These are phyloP conservation scores for Ceratobasidium sp. DNA, from an alignment of 1,284 basidiomycete genomes.

Conservation along the genomic window DNA sequence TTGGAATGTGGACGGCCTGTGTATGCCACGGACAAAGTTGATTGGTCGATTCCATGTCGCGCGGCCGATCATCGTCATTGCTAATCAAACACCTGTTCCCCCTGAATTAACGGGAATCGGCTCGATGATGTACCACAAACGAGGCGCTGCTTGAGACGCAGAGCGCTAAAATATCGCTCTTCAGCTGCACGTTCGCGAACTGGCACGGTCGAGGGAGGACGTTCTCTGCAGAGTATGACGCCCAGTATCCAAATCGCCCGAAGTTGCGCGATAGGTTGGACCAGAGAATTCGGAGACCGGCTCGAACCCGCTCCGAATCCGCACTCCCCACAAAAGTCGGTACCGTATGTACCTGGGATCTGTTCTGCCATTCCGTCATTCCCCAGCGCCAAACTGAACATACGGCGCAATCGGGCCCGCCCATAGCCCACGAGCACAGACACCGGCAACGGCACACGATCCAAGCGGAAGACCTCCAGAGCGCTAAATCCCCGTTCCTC, in stretches of 20 bases:
- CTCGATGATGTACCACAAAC: not conserved
- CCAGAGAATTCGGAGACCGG: conserved; percentile 18
- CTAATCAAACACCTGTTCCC: conserved; percentile 39
- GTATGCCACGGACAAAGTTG: not conserved
- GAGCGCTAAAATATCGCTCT: conserved; percentile 25
- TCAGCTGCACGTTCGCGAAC: conserved; percentile 6
- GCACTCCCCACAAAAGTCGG: conserved; percentile 9
- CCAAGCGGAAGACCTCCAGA: conserved; percentile 17
- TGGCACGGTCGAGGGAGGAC: not conserved
- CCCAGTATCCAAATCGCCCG: not conserved
- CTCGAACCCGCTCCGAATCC: not conserved
- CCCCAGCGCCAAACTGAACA: conserved; percentile 18
- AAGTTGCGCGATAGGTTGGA: conserved; percentile 1
- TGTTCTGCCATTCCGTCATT: conserved; percentile 2
- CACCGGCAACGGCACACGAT: conserved; percentile 16
- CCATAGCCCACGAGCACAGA: conserved; percentile 27
- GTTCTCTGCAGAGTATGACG: conserved; percentile 4
- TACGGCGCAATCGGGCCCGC: conserved; percentile 8
- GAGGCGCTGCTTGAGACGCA: conserved; percentile 23
- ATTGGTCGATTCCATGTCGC: conserved; percentile 28
- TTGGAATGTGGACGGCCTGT: not conserved
- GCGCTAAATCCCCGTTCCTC: conserved; percentile 26
- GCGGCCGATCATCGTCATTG: conserved; percentile 31
- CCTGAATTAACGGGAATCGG: conserved; percentile 24
- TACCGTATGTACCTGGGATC: conserved; percentile 11